Conservation (phyloP, 441 rosid genomes). For the Biscutella auriculata region DNA sequence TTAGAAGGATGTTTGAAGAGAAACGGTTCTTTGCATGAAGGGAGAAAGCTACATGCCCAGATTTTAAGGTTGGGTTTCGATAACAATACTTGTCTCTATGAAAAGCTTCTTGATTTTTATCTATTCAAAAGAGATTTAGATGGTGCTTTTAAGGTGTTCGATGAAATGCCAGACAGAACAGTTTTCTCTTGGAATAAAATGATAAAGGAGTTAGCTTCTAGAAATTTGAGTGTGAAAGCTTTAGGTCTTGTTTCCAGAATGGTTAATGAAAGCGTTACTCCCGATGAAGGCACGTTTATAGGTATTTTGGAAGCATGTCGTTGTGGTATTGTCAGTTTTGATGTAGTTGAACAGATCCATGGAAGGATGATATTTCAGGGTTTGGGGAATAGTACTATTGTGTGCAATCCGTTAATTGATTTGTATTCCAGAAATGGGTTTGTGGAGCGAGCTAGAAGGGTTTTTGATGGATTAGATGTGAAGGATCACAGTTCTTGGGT, state of each 20-base stretch:
- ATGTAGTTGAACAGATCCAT: slow-evolving; percentile 50
- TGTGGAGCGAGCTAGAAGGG: slow-evolving; percentile 36
- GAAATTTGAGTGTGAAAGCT: slow-evolving; percentile 26
- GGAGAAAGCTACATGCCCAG: slow-evolving; percentile 45
- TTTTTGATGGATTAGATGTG: slow-evolving; percentile 38
- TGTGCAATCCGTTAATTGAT: slow-evolving; percentile 62
- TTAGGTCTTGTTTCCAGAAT: slow-evolving; percentile 29
- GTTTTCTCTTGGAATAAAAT: slow-evolving; percentile 45
- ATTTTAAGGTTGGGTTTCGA: slow-evolving; percentile 49
- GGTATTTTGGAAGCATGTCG: slow-evolving; percentile 44
- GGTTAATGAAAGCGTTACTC: slow-evolving; percentile 34
- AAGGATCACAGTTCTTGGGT: slow-evolving; percentile 83
- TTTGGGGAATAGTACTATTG: slow-evolving; percentile 30
- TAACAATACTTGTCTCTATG: slow-evolving; percentile 25
- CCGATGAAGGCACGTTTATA: slow-evolving; percentile 35
- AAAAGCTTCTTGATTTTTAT: slow-evolving; percentile 41
- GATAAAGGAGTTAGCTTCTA: slow-evolving; percentile 31
- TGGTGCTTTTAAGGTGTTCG: slow-evolving; percentile 44
- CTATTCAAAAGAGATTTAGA: slow-evolving; percentile 30
- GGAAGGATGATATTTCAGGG: slow-evolving; percentile 51
- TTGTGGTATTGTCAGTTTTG: slow-evolving; percentile 23
- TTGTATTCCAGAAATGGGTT: slow-evolving; percentile 56
- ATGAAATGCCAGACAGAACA: slow-evolving; percentile 52
- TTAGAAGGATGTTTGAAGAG: slow-evolving; percentile 40
- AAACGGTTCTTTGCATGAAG: slow-evolving; percentile 35